These are phyloP conservation scores for Petunia hybrid DNA, from an alignment of 305 asterid genomes.

Conservation along the genomic window DNA sequence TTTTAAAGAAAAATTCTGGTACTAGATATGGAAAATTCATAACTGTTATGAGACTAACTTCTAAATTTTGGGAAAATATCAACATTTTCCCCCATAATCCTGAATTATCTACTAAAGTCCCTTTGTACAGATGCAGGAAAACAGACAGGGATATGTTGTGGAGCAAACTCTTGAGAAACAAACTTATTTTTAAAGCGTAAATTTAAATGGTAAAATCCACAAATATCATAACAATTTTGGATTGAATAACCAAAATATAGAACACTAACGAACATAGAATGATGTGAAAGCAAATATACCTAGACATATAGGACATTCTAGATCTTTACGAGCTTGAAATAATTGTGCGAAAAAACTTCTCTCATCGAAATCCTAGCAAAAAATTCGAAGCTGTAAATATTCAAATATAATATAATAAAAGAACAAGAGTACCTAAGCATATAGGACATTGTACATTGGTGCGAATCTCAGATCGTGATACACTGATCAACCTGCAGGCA, in stretches of 20 bases:
- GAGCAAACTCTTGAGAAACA: slow-evolving; percentile 11
- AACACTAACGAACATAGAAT: slow-evolving; percentile 14
- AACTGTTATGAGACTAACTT: too few relatives aligned
- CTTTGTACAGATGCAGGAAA: background rate
- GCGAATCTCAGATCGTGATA: slow-evolving; percentile 46
- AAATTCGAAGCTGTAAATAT: slow-evolving; percentile 36
- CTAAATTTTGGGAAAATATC: too few relatives aligned
- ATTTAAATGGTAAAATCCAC: slow-evolving; percentile 16
- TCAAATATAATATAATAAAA: slow-evolving; percentile 22
- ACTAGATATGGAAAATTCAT: slow-evolving; percentile 2
- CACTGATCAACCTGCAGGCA: slow-evolving; percentile 44
- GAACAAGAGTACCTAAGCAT: slow-evolving; percentile 50
- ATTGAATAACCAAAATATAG: slow-evolving; percentile 13
- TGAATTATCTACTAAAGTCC: background rate
- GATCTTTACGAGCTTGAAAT: slow-evolving; percentile 39
- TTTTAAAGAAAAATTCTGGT: background rate
- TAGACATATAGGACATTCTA: slow-evolving; percentile 47
- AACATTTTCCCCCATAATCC: background rate
- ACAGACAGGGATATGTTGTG: background rate
- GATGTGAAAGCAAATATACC: slow-evolving; percentile 39
- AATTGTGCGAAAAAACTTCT: slow-evolving; percentile 42
- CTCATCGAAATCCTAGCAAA: slow-evolving; percentile 43
- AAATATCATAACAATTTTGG: slow-evolving; percentile 8
- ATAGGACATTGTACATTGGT: slow-evolving; percentile 54
- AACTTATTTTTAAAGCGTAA: background rate